These are phyloP conservation scores for Globisporangium radiosum DNA, from an alignment of 352 stramenopile species.

Conservation along the genomic window DNA sequence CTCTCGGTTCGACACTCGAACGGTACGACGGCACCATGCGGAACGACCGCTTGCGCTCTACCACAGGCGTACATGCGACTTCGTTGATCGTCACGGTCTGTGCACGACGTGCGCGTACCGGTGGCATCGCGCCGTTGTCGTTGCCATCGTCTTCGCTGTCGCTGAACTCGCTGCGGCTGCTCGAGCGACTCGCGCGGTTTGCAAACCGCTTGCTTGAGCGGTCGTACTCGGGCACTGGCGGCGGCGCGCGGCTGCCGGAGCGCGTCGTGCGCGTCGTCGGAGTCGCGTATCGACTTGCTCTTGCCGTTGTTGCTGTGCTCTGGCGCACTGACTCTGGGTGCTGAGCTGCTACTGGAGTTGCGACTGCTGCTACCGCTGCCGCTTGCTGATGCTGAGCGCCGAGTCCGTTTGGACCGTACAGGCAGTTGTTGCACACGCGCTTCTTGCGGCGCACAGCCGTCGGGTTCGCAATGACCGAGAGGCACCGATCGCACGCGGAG, in stretches of 20 bases:
- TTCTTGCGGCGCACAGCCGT: constrained; percentile 48
- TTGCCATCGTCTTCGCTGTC: constrained; percentile 18
- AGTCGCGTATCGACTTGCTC: not conserved
- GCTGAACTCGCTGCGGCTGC: constrained; percentile 5
- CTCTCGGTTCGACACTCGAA: constrained; percentile 5
- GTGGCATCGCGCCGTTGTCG: constrained; percentile 2
- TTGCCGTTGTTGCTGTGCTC: not conserved
- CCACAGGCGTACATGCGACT: constrained; percentile 10
- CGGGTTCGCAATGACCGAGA: constrained; percentile 55
- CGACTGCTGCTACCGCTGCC: not conserved
- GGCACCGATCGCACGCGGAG: constrained; percentile 54
- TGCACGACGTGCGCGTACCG: constrained; percentile 24
- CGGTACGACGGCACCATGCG: constrained; percentile 11
- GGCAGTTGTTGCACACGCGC: constrained; percentile 56
- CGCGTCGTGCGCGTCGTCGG: constrained; percentile 15
- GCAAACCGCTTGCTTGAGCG: constrained; percentile 9
- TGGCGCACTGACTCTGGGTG: not conserved
- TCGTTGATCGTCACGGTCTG: constrained; percentile 37
- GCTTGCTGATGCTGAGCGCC: constrained; percentile 7
- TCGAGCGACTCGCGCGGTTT: constrained; percentile 3
- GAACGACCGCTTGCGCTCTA: constrained; percentile 17
- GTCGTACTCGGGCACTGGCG: constrained; percentile 13
- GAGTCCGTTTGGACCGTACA: constrained; percentile 41
- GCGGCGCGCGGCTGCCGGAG: not conserved
- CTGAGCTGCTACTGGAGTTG: not conserved